Base-by-base conservation (phyloP, 257 asterid species). In the Solanum appendiculatum region DNA sequence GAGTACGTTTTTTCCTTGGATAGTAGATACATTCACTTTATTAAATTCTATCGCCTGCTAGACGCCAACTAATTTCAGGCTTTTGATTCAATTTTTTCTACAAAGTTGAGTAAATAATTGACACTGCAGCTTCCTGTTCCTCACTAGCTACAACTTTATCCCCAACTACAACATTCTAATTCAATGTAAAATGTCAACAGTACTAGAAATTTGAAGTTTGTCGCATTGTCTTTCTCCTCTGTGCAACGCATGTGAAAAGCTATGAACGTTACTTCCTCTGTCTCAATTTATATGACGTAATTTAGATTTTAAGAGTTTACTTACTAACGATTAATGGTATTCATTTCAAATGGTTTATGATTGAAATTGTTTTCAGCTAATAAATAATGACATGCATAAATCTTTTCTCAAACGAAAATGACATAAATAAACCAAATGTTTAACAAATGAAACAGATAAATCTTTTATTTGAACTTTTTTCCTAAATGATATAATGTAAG, bases 91-190 rank as follows among this genome's bases (percentile, higher is more conserved):
- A 8, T 78, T 20, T 69, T 70, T 69, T 18, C 40, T 46, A 14
- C 25, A 80, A 48, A 80, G 42, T 44, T 42, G 63, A 42, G 15
- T 78, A 27, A 46, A 80, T 46, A 46, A 36, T 44, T 78, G 39
- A 78, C 25, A 78, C 84, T 78, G 64, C 84, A 46, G 27, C 64
- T 44, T 46, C 84, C 84, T 78, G 64, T 80, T 16, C 5, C 84
- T 80, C 84, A 46, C 27, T 44, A 9, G 27, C 64, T 78, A 16
- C 40, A 2, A 78, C 64, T 80, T 44, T 46, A 15, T 48, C 9
- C 27, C n/a, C 84, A 44, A 44, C 60, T 29, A 77, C n/a, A 80
- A 29, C 85, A 46, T 80, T 48, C 63, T 48, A 46, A 29, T 80
- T 46, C 39, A 29, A 27, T 23, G 13, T 58, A 58, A 58, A 12